These are phyloP conservation scores for Silene vulgaris DNA, from an alignment of 179 eudicot species.

Conservation along the genomic window DNA sequence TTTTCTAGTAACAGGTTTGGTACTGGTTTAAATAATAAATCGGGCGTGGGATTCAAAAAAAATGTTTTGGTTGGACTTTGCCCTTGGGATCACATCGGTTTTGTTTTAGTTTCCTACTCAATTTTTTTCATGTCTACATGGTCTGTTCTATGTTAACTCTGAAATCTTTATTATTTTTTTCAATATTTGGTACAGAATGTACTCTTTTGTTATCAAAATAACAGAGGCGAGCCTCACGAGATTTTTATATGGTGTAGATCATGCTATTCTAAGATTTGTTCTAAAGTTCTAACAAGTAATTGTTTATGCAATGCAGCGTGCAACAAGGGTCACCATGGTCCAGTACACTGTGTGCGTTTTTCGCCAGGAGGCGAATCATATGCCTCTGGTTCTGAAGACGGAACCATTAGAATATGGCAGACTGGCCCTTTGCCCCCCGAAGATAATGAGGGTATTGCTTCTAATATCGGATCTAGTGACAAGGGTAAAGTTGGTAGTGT, in stretches of 20 bases:
- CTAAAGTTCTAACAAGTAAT: slow-evolving; percentile 2
- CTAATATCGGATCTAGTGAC: slow-evolving; percentile 24
- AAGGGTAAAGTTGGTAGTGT: slow-evolving; percentile 33
- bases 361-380: slow-evolving; percentile 97
- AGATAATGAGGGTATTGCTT: slow-evolving; percentile 23
- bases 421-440: slow-evolving; percentile 47
- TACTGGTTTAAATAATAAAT: not conserved
- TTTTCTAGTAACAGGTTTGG: not conserved
- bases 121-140: not conserved
- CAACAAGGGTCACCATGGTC: slow-evolving; percentile 99
- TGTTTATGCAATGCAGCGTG: slow-evolving; percentile 63
- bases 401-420: slow-evolving; percentile 94
- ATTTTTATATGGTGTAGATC: not conserved
- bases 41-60: not conserved
- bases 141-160: not conserved
- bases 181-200: too few relatives aligned
- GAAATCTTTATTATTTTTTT: not conserved
- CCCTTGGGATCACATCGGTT: not conserved
- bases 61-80: not conserved
- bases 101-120: not conserved
- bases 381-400: slow-evolving; percentile 96
- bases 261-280: not conserved
- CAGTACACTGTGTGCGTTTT: slow-evolving; percentile 90
- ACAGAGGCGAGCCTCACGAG: not conserved
- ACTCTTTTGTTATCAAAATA: too few relatives aligned